Evolutionary conservation across 495 filamentous ascomycete species (phyloP), one percentile per base, ranked within the genome.

Genomic region (Aspergillus conjunctus): DNA sequence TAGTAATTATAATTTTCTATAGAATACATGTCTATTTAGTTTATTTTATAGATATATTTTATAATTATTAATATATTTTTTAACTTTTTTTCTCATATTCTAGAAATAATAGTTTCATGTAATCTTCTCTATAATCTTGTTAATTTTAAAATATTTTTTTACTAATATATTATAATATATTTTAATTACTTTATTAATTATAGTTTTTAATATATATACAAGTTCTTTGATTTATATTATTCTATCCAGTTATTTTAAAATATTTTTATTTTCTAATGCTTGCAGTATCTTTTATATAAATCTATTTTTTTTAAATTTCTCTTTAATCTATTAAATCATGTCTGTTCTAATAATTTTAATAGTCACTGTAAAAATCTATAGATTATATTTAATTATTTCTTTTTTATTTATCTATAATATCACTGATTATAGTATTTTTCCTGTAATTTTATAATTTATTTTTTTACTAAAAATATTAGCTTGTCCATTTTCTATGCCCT

Each of bases 371-470:
- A 26, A 5, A 26, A 26, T 26, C 26, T 26, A 26, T 26, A 26
- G 5, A 20, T 46, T 53, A 34, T 53, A 34, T 11, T 53, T 17
- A 34, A 33, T 26, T 7, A 32, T 31, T 26, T 26, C 5, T 2
- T 26, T 26, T 26, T 26, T 26, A 26, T 26, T 26, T 26, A 2
- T 2, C 5, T 26, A 26, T 2, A 26, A 26, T 26, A 26, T 26
- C 5, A 2, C 26, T 26, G 5, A 5, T 26, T 26, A 26, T 26
- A 26, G 26, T 5, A 2, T 26, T 26, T 5, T 26, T 26, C 5
- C 26, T 32, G 4, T 31, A 17, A 4, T 53, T 37, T 53, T 32
- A 53, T 53, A 20, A 12, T 53, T 37, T 53, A 53, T 1, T 53
- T 15, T 31, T 32, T 34, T 1, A n/a, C 26, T 46, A 46, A 46